These are phyloP conservation scores for Adenanthera pavonina DNA, from an alignment of 306 rosid species.

Conservation along the genomic window DNA sequence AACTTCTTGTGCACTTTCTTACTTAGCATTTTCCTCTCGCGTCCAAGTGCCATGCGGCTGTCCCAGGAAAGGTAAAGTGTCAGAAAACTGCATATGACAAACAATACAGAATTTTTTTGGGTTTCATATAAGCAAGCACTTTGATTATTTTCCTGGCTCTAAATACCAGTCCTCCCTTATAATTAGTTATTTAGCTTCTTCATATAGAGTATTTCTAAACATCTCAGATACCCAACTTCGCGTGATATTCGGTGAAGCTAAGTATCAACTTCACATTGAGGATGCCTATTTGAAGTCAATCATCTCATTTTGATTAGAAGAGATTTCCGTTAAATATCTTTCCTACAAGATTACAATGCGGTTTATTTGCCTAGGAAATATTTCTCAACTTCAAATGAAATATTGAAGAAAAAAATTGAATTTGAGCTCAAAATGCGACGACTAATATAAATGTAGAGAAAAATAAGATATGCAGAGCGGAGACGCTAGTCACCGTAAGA, in stretches of 20 bases:
- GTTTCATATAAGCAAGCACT: background rate
- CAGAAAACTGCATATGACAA: conserved; percentile 21
- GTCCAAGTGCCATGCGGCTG: conserved; percentile 65
- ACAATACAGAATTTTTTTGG: background rate
- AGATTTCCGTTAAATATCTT: background rate
- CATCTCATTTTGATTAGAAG: conserved; percentile 6
- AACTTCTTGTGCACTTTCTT: conserved; percentile 71
- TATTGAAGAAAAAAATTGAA: conserved; percentile 15
- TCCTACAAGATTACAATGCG: background rate
- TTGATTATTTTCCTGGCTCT: background rate
- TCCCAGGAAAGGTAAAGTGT: conserved; percentile 1
- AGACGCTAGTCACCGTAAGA: background rate
- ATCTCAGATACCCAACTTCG: background rate
- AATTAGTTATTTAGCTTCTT: background rate
- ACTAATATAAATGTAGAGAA: background rate
- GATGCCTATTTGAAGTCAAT: background rate
- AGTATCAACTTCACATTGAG: background rate
- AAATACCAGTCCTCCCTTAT: background rate
- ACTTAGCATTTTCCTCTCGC: conserved; percentile 82
- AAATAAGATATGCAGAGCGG: conserved; percentile 22
- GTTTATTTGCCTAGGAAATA: background rate
- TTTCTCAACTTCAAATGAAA: background rate
- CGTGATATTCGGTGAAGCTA: background rate
- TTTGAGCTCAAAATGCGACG: conserved; percentile 16
- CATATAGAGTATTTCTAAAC: background rate